Conservation (phyloP, 2,329 filamentous ascomycete species). For the Cercospora sojina region DNA sequence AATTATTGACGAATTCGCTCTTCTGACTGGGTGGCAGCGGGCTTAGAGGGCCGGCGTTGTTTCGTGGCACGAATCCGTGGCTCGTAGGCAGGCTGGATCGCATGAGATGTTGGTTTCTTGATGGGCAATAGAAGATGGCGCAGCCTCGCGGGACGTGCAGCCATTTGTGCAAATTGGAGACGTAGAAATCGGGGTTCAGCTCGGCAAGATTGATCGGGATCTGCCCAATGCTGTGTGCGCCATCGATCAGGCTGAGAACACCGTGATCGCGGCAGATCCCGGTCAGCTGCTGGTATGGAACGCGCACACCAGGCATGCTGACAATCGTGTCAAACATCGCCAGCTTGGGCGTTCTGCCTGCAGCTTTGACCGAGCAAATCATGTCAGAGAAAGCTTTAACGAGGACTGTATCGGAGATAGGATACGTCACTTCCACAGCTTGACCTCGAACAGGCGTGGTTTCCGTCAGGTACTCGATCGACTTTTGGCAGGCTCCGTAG, state of each 20-base stretch:
- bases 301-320: slow-evolving; percentile 72
- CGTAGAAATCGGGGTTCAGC: slow-evolving; percentile 80
- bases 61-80: slow-evolving; percentile 67
- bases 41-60: slow-evolving; percentile 32
- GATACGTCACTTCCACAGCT: slow-evolving; percentile 65
- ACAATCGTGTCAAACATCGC: slow-evolving; percentile 79
- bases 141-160: slow-evolving; percentile 76
- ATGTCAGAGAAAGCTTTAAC: slow-evolving; percentile 59
- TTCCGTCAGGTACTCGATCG: slow-evolving; percentile 70
- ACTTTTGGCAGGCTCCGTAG: slow-evolving; percentile 75
- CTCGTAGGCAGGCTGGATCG: slow-evolving; percentile 75
- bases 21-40: slow-evolving; percentile 50
- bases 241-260: slow-evolving; percentile 75
- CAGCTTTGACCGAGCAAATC: slow-evolving; percentile 52
- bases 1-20: slow-evolving; percentile 64
- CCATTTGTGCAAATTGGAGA: slow-evolving; percentile 91
- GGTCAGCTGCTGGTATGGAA: slow-evolving; percentile 73
- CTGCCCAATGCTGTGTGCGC: slow-evolving; percentile 81
- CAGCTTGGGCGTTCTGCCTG: slow-evolving; percentile 63
- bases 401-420: slow-evolving; percentile 67
- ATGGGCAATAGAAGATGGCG: slow-evolving; percentile 76
- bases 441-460: slow-evolving; percentile 52
- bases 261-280: slow-evolving; percentile 63
- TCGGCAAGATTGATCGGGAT: slow-evolving; percentile 65
- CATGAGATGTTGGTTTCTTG: slow-evolving; percentile 72